These are phyloP conservation scores for Ambrosiella beaveri DNA, from an alignment of 2,329 filamentous ascomycete genomes.

Conservation along the genomic window DNA sequence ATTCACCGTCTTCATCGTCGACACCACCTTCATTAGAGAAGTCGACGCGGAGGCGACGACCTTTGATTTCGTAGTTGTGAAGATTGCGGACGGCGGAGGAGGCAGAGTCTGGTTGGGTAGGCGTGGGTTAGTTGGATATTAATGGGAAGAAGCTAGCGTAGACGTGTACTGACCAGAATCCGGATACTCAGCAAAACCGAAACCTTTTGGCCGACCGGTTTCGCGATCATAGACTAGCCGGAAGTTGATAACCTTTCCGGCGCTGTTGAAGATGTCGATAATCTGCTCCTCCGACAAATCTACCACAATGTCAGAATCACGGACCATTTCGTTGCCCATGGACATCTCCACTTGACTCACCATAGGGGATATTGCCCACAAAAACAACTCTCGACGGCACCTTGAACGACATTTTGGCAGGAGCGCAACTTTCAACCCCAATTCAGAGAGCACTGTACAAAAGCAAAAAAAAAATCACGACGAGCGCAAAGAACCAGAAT, in stretches of 20 bases:
- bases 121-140: background rate
- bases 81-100: conserved; percentile 88
- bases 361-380: conserved; percentile 74
- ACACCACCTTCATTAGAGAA: conserved; percentile 85
- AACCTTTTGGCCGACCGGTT: conserved; percentile 86
- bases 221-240: conserved; percentile 90
- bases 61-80: conserved; percentile 91
- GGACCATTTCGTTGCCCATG: background rate
- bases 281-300: conserved; percentile 94
- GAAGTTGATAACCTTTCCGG: conserved; percentile 76
- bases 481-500: background rate
- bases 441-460: background rate
- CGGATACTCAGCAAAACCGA: conserved; percentile 90
- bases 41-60: conserved; percentile 82
- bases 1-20: conserved; percentile 37
- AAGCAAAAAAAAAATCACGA: background rate
- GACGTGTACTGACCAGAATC: conserved; percentile 50
- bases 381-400: conserved; percentile 66
- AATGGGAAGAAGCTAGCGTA: background rate
- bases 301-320: conserved; percentile 22
- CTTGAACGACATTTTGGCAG: conserved; percentile 47
- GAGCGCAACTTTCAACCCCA: background rate
- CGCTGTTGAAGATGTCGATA: conserved; percentile 77
- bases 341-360: conserved; percentile 26
- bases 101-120: conserved; percentile 43